A percentile compares a stretch with the other conserved stretches of the same genome.
Conservation (phyloP, 1,284 basidiomycete genomes). For the Inonotus hispidus region DNA sequence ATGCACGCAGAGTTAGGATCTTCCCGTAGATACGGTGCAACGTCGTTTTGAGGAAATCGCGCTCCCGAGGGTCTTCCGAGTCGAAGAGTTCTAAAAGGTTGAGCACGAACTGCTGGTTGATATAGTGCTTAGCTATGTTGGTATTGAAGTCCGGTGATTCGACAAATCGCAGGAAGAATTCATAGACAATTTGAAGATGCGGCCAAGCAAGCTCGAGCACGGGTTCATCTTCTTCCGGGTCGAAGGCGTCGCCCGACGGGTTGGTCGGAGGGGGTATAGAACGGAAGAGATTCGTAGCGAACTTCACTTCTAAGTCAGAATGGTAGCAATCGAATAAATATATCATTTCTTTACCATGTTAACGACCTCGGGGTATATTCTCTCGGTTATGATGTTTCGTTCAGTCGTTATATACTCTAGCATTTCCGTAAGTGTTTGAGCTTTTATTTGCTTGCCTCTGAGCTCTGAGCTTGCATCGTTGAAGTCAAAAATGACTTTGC, state of each 20-base stretch:
- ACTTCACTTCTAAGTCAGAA: slow-evolving; percentile 44
- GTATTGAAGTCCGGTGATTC: slow-evolving; percentile 99
- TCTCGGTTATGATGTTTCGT: slow-evolving; percentile 94
- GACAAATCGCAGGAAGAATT: slow-evolving; percentile 99
- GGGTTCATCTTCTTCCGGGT: slow-evolving; percentile 99
- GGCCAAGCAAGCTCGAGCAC: slow-evolving; percentile 99
- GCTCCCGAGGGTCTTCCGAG: slow-evolving; percentile 97
- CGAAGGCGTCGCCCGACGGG: slow-evolving; percentile 96
- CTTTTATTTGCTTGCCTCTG: slow-evolving; percentile 98
- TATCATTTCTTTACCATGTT: slow-evolving; percentile 71
- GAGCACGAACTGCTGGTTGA: slow-evolving; percentile 95
- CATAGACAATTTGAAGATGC: slow-evolving; percentile 98
- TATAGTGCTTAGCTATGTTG: slow-evolving; percentile 95
- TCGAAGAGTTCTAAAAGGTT: slow-evolving; percentile 98
- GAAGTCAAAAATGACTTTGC: slow-evolving; percentile 97
- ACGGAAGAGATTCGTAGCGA: slow-evolving; percentile 96
- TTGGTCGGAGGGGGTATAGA: slow-evolving; percentile 99
- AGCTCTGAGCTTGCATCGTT: slow-evolving; percentile 96
- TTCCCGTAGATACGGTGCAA: slow-evolving; percentile 99
- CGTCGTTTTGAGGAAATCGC: slow-evolving; percentile 99
- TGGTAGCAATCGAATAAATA: slow-evolving; percentile 12
- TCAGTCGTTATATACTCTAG: slow-evolving; percentile 98
- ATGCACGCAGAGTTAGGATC: slow-evolving; percentile 97
- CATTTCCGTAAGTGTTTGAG: slow-evolving; percentile 97
- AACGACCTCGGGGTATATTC: slow-evolving; percentile 98